Evolutionary conservation across 176 grass and related monocot species (phyloP), one percentile per base, ranked within the genome.

Genomic region (Pontederia paniculata): DNA sequence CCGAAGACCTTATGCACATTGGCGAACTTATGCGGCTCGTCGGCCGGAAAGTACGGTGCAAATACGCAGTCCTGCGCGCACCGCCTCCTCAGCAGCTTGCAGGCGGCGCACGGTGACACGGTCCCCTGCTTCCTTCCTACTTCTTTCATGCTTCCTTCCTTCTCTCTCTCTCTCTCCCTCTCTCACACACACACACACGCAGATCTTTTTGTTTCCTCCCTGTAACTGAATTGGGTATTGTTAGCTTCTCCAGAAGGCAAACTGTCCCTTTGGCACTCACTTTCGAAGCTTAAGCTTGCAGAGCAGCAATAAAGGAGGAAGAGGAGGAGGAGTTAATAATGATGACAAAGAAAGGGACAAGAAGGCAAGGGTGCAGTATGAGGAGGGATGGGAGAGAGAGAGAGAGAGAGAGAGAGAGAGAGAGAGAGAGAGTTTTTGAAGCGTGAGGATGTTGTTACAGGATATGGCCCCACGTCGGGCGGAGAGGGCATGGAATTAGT

Each of bases 1-100:
- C 62, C 62, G 47, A 65, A 65, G 14, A 65, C 62, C 23, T 37
- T 49, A 47, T 65, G 62, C 46, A 65, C 62, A 15, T 65, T 65
- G 45, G 62, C 62, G 47, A 65, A 65, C 22, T 65, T 65, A 4
- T 65, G 62, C 21, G 62, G 62, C 45, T 65, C 62, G 46, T 65
- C 62, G 3, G 62, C 62, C 7, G 62, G 62, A 23, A 65, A 65
- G 48, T 65, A 18, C 0, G 62, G 47, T 6, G 62, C 62, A 18
- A 65, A 65, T 21, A 65, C 31, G 62, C 62, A 65, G 23, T 65
- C 62, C 62, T 28, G 47, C 16, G 62, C 45, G 62, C 62, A 65
- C 19, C 62, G 62, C 46, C 62, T 20, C 23, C 62, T 48, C 46
- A 65, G 46, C 14, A 65, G 62, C 45, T 65, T 65, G 62, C 62